Conservation (phyloP, 805 yeast genomes). For the Wickerhamomyces xylosicus region DNA sequence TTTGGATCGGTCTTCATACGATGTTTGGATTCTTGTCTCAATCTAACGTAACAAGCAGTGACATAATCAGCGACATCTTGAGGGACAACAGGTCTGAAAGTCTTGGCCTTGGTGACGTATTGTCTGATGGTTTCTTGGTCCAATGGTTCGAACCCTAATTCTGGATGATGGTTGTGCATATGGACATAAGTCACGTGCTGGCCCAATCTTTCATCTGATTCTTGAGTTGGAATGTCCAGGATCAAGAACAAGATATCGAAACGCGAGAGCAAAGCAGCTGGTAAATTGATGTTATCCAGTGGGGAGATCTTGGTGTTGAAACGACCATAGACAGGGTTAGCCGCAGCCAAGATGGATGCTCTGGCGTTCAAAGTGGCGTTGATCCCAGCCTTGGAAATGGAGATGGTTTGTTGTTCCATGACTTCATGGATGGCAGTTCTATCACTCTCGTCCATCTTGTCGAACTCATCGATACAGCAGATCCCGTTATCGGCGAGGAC, state of each 20-base stretch:
- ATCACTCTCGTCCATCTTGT: conserved; percentile 95
- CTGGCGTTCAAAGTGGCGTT: conserved; percentile 94
- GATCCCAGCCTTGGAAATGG: conserved; percentile 96
- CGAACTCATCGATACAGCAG: conserved; percentile 98
- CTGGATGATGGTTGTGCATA: conserved; percentile 85
- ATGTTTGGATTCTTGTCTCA: conserved; percentile 84
- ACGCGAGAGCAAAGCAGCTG: conserved; percentile 92
- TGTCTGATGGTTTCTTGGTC: conserved; percentile 77
- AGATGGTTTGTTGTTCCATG: conserved; percentile 98
- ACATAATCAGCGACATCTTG: conserved; percentile 79
- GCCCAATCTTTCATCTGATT: conserved; percentile 78
- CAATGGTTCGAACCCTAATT: conserved; percentile 60
- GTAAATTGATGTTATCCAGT: conserved; percentile 88
- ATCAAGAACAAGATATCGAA: conserved; percentile 84
- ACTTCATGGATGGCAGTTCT: conserved; percentile 98
- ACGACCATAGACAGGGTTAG: conserved; percentile 94
- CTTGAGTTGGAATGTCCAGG: conserved; percentile 74
- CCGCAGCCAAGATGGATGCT: conserved; percentile 93
- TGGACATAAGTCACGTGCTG: conserved; percentile 93
- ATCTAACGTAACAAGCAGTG: conserved; percentile 73
- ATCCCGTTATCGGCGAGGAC: conserved; percentile 96
- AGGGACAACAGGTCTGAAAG: conserved; percentile 77
- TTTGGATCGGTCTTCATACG: conserved; percentile 57
- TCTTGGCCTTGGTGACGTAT: conserved; percentile 77
- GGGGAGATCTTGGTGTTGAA: conserved; percentile 88